Conservation (phyloP, 192 early-diverging fungal genomes). For the Dissophora ornata region DNA sequence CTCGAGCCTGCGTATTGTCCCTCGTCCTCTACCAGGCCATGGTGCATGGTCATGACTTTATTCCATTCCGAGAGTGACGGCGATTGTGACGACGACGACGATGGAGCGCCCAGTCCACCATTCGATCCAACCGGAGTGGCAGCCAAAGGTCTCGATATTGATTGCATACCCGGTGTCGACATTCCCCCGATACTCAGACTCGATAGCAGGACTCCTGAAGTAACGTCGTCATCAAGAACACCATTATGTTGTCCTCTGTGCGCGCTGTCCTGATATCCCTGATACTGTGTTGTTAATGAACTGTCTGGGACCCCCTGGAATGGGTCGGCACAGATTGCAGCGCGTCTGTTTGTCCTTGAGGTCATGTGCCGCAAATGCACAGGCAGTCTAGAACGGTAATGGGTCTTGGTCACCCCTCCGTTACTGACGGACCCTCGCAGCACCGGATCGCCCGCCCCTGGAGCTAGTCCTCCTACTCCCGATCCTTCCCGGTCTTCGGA, state of each 20-base stretch:
- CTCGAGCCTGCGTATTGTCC: not conserved
- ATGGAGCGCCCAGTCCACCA: not conserved
- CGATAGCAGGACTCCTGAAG: not conserved
- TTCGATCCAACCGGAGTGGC: not conserved
- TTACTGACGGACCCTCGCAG: constrained; percentile 6
- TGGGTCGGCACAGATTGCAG: constrained; percentile 24
- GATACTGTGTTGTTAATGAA: not conserved
- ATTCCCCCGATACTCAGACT: constrained; percentile 1
- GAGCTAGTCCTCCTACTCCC: not conserved
- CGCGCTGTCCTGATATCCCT: not conserved
- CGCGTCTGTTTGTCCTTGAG: constrained; percentile 30
- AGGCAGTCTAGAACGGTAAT: constrained; percentile 29
- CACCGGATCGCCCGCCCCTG: not conserved
- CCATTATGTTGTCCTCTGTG: not conserved
- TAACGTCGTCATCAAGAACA: not conserved
- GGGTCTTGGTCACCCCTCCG: constrained; percentile 26
- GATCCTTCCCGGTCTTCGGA: no score
- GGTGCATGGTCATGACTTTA: constrained; percentile 1
- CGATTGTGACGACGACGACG: not conserved
- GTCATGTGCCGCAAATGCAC: constrained; percentile 50
- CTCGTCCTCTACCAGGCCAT: constrained; percentile 6
- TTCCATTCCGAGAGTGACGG: constrained; percentile 29
- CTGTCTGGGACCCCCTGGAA: constrained; percentile 1
- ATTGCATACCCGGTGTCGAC: not conserved
- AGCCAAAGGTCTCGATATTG: not conserved